Base-by-base conservation (phyloP, 768 basidiomycete species). In the Pholiota molesta region DNA sequence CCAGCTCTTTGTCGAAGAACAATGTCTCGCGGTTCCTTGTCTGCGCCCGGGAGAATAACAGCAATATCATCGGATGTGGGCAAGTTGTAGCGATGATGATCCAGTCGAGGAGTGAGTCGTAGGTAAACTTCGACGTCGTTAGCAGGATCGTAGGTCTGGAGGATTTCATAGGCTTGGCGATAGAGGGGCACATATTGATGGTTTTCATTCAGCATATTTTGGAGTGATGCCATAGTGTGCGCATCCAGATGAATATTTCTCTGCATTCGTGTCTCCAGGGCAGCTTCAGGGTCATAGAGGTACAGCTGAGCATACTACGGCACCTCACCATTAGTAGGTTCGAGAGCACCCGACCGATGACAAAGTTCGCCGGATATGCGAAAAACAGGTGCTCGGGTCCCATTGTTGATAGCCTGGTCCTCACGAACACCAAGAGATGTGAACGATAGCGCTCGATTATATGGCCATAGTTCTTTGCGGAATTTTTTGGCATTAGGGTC, bases 31-130 rank as follows among this genome's bases (percentile, higher is more conserved):
- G 54, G 58, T 35, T 65, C 59, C 9, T 23, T 31, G 35, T 13
- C 10, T 10, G 74, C 75, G 67, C 85, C 84, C 51, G 70, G 40
- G 14, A 78, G 44, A 63, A 88, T 86, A 1, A 87, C 79, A 0
- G 57, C 57, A 9, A 58, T 16, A 10, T 58, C 57, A 62, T 65
- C 58, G 1, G 57, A 61, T 5, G 75, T 78, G 1, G 83, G 82
- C 0, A 79, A 61, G 64, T 84, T 84, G 55, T 85, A 82, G 13
- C 72, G 57, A 5, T 77, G 66, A 0, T 52, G 66, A 69, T 83
- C 79, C 40, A 59, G 31, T 9, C 60, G 59, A 54, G 67, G 62
- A 10, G 26, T 31, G 37, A 72, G 11, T 3, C 66, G 64, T 5
- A 72, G 64, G 9, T 66, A 58, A 10, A 71, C 39, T 17, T 26